Conservation (phyloP, 2,329 filamentous ascomycete genomes). For the Rutstroemia sp. region DNA sequence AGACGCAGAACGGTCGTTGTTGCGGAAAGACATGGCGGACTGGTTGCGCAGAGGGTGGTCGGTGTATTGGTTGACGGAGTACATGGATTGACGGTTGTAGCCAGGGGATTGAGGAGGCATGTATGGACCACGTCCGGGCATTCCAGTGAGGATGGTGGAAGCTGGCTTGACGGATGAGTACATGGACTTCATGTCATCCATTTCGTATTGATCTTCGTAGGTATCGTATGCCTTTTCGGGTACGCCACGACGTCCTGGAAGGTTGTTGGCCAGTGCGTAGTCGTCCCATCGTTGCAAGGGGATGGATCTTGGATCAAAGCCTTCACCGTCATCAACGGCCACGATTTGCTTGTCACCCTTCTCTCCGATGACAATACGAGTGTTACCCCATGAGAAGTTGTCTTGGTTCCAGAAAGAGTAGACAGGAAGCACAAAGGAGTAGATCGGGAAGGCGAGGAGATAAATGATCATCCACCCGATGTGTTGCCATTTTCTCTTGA, state of each 20-base stretch:
- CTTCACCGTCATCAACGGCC: slow-evolving; percentile 74
- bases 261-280: slow-evolving; percentile 77
- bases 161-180: slow-evolving; percentile 88
- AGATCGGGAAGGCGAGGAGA: slow-evolving; percentile 88
- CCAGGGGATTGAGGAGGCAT: slow-evolving; percentile 80
- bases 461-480: slow-evolving; percentile 99
- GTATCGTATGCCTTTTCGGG: slow-evolving; percentile 59
- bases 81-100: slow-evolving; percentile 41
- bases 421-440: slow-evolving; percentile 81
- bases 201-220: slow-evolving; percentile 79
- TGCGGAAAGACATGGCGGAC: slow-evolving; percentile 59
- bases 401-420: slow-evolving; percentile 99
- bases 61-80: slow-evolving; percentile 38
- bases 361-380: slow-evolving; percentile 92
- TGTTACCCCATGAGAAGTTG: slow-evolving; percentile 98
- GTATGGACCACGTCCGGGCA: slow-evolving; percentile 59
- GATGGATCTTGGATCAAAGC: slow-evolving; percentile 86
- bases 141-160: slow-evolving; percentile 79
- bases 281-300: slow-evolving; percentile 97
- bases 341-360: slow-evolving; percentile 87
- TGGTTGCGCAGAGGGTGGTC: slow-evolving; percentile 52
- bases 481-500: slow-evolving; percentile 97
- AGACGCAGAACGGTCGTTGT: slow-evolving; percentile 41
- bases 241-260: slow-evolving; percentile 81
- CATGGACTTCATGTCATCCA: slow-evolving; percentile 96